Evolutionary conservation across 345 rosid species (phyloP), one percentile per base, ranked within the genome.

Genomic region (Stellera chamaejasme): DNA sequence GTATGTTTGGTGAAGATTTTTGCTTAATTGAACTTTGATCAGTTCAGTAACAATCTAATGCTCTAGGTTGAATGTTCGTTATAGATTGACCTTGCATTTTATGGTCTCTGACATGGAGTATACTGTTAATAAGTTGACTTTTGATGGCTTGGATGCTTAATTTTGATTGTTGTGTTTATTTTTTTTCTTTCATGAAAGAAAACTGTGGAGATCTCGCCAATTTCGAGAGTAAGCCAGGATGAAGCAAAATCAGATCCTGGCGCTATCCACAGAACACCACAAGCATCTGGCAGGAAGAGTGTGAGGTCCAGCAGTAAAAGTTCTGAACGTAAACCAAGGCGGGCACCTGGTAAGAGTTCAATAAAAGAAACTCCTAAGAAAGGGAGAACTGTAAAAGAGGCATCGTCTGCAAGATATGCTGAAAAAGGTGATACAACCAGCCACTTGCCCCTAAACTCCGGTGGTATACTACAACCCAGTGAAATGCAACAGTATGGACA

Each of bases 241-340:
- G 69, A 71, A 70, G 39, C 72, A 49, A 78, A 81, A 68, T 41
- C 67, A 69, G 71, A 72, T 25, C 75, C 54, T 45, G 66, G 69
- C 45, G 47, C 46, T 45, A 42, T 75, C 56, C 69, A 10, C 54
- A 79, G 68, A 75, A 72, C 62, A 68, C 69, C 69, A 41, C 71
- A 71, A 65, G 73, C 63, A 27, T 62, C 82, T 60, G 72, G 63
- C 46, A 71, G 47, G 54, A 58, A 65, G 52, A 47, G 6, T 50
- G 71, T 27, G 28, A 75, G 71, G 13, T 57, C 74, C 59, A 67
- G 70, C 46, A 54, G 65, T 39, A 90, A 79, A 83, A 71, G 72
- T 66, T 66, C 77, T 68, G 97, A 79, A 66, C 88, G 83, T 58
- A 87, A 87, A 74, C 48, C 83, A 62, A 82, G 91, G 61, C 82